phyloP scores from a whole-genome alignment of 805 yeast species.

The Yarrowia keelungensis region DNA sequence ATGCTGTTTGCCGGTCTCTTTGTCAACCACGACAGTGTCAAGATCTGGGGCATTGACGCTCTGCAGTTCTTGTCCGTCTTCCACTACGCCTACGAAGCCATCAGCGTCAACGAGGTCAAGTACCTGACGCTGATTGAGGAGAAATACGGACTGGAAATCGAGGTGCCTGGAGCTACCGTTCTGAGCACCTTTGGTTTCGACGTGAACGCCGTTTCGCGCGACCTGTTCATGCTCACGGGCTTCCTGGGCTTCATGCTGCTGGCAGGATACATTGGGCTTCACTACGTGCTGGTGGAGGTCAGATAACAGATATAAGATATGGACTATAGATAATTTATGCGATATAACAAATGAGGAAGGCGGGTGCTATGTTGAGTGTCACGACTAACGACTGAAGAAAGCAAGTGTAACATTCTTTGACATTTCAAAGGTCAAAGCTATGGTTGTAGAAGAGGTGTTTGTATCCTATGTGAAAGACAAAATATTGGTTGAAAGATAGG shows the following conservation, averaged over 20 bases:
- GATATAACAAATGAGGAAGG: not conserved
- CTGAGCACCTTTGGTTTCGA: constrained; percentile 94
- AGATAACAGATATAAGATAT: constrained; percentile 53
- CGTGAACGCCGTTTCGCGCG: constrained; percentile 74
- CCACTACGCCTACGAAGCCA: constrained; percentile 95
- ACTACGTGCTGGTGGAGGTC: constrained; percentile 75
- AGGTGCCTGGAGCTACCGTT: constrained; percentile 97
- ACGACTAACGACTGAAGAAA: too few relatives aligned
- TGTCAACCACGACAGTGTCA: constrained; percentile 77
- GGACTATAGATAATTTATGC: constrained; percentile 26
- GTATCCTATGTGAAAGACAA: too few relatives aligned
- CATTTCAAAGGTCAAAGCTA: too few relatives aligned
- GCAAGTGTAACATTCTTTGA: too few relatives aligned
- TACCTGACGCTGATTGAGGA: constrained; percentile 82
- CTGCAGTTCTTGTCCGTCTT: constrained; percentile 86
- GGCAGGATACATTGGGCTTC: constrained; percentile 77
- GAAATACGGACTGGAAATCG: constrained; percentile 91
- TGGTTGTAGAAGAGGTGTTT: too few relatives aligned
- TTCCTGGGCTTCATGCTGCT: constrained; percentile 66
- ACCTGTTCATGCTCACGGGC: constrained; percentile 64
- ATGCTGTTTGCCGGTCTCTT: constrained; percentile 92
- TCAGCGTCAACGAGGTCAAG: constrained; percentile 90
- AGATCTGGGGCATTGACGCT: constrained; percentile 58
- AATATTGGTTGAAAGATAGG: too few relatives aligned
- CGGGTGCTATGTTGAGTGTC: too few relatives aligned